A percentile compares a stretch with the other conserved stretches of the same genome.
Conservation (phyloP, 2,329 filamentous ascomycete species). For the Talaromyces sp. region DNA sequence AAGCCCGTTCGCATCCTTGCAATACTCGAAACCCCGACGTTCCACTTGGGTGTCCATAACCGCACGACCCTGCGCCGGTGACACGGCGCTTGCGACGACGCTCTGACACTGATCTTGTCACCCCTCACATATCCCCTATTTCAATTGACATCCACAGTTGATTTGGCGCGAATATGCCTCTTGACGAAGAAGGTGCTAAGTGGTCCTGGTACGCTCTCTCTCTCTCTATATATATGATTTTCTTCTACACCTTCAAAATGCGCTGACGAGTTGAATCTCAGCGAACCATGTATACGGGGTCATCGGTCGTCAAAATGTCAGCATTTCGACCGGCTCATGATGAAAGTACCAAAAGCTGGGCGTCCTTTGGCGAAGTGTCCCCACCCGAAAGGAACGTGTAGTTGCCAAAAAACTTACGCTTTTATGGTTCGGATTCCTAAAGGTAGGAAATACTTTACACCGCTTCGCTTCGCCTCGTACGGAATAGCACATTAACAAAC, state of each 20-base stretch:
- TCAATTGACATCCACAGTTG: not conserved
- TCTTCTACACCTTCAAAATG: no score
- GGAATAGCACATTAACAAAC: conserved; percentile 15
- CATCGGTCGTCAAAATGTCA: conserved; percentile 54
- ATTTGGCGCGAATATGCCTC: conserved; percentile 38
- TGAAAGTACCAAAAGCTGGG: conserved; percentile 53
- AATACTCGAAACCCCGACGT: not conserved
- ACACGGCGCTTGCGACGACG: conserved; percentile 8
- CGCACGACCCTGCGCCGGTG: not conserved
- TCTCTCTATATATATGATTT: no score
- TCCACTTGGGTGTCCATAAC: not conserved
- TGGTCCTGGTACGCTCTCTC: conserved; percentile 53
- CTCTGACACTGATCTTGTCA: conserved; percentile 10
- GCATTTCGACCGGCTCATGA: conserved; percentile 53
- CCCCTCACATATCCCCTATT: conserved; percentile 11
- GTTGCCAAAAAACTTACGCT: conserved; percentile 45
- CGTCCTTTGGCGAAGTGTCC: conserved; percentile 52
- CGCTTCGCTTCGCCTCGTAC: not conserved
- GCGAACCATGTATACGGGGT: conserved; percentile 53
- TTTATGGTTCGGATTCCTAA: conserved; percentile 51
- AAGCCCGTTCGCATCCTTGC: not conserved
- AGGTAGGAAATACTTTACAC: conserved; percentile 39
- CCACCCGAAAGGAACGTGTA: conserved; percentile 47
- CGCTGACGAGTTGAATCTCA: conserved; percentile 19
- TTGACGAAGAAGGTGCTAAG: conserved; percentile 48